Conservation (phyloP, 371 early-diverging fungal species). For the Apophysomyces variabilis region DNA sequence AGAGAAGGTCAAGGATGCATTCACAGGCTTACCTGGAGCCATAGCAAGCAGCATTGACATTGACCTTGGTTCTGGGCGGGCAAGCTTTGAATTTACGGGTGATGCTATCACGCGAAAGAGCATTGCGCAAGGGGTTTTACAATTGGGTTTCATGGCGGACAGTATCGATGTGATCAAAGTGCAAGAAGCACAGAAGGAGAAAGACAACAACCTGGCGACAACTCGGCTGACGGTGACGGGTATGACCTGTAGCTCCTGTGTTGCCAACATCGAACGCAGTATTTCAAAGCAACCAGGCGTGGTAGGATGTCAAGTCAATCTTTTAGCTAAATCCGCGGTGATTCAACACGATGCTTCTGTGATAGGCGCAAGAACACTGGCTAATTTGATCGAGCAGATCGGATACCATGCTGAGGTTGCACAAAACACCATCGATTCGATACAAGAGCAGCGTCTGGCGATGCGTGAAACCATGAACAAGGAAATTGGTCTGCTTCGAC, state of each 20-base stretch:
- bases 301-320: conserved; percentile 63
- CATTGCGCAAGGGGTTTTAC: conserved; percentile 45
- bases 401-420: conserved; percentile 62
- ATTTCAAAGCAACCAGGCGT: conserved; percentile 62
- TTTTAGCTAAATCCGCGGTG: conserved; percentile 65
- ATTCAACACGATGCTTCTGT: conserved; percentile 61
- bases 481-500: conserved; percentile 45
- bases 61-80: conserved; percentile 49
- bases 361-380: conserved; percentile 54
- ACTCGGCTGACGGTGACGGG: conserved; percentile 65
- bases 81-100: conserved; percentile 45
- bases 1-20: conserved; percentile 53
- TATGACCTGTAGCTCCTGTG: conserved; percentile 89
- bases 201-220: conserved; percentile 27
- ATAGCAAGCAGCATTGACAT: conserved; percentile 40
- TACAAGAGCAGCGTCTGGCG: conserved; percentile 40
- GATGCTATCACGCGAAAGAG: conserved; percentile 39
- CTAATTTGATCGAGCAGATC: conserved; percentile 62
- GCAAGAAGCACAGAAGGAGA: conserved; percentile 9
- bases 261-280: conserved; percentile 68
- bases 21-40: conserved; percentile 44
- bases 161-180: conserved; percentile 52
- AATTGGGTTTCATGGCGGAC: conserved; percentile 58
- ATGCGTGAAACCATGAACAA: conserved; percentile 56
- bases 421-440: conserved; percentile 35